Conservation (phyloP, 2,329 filamentous ascomycete genomes). For the Colletotrichum cuscutae region DNA sequence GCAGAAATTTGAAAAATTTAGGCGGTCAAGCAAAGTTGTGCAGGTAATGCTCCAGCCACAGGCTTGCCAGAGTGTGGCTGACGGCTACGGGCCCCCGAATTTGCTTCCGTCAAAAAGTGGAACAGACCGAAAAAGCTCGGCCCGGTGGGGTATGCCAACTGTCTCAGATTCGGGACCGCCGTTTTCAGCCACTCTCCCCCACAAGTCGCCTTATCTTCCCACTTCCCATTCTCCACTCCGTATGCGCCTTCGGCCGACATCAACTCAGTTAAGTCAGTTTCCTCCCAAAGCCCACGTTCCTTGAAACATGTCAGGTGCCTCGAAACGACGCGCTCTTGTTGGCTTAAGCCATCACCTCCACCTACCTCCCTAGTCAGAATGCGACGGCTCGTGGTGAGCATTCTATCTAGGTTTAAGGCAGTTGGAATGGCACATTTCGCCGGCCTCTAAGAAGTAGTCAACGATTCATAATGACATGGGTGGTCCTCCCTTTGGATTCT, state of each 20-base stretch:
- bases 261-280: conserved; percentile 9
- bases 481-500: background rate
- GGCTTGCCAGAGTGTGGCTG: background rate
- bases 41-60: conserved; percentile 20
- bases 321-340: conserved; percentile 19
- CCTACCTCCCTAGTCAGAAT: background rate
- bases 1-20: conserved; percentile 37
- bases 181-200: conserved; percentile 9
- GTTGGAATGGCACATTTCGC: background rate
- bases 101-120: background rate
- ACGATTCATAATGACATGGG: background rate
- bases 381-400: background rate
- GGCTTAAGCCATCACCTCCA: conserved; percentile 6
- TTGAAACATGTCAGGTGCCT: conserved; percentile 33
- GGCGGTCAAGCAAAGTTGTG: conserved; percentile 26
- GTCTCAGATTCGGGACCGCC: background rate
- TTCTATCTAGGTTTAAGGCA: background rate
- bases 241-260: conserved; percentile 3
- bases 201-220: background rate
- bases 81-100: background rate
- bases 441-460: background rate
- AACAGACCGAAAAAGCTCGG: background rate
- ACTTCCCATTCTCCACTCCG: background rate
- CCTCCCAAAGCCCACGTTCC: background rate
- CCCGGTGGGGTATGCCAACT: conserved; percentile 2